Evolutionary conservation across 345 rosid genomes (phyloP).

Genomic region (Eucalyptus sp.): DNA sequence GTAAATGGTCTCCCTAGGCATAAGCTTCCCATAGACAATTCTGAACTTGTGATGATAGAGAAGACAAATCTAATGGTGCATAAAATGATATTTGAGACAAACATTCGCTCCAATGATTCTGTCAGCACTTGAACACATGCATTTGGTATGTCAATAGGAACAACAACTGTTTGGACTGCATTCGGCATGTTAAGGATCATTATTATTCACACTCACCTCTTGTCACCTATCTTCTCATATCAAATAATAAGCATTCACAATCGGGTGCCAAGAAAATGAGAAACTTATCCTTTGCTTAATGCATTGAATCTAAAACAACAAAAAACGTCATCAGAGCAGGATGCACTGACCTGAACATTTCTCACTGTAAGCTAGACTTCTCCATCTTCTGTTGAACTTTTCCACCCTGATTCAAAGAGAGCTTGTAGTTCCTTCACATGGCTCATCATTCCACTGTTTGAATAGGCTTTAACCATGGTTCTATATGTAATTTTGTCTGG

Average conservation of each 20-base stretch:
- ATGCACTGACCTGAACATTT: slow-evolving; percentile 6
- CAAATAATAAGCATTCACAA: background rate
- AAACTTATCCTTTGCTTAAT: background rate
- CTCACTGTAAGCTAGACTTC: slow-evolving; percentile 40
- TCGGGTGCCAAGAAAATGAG: background rate
- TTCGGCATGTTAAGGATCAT: background rate
- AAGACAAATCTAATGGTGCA: background rate
- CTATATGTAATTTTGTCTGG: slow-evolving; percentile 77
- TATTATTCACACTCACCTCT: background rate
- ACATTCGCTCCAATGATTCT: background rate
- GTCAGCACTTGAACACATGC: background rate
- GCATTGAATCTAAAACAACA: background rate
- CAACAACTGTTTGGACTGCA: background rate
- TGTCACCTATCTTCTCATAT: background rate
- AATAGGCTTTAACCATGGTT: slow-evolving; percentile 77
- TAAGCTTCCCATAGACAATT: background rate
- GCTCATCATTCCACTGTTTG: slow-evolving; percentile 47
- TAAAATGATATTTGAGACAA: background rate
- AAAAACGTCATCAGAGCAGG: background rate
- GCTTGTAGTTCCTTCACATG: slow-evolving; percentile 51
- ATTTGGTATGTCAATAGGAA: background rate
- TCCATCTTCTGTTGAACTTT: background rate
- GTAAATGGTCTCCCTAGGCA: background rate
- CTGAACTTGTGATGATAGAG: background rate
- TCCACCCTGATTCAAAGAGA: slow-evolving; percentile 12